These are phyloP conservation scores for Aphanocladium album DNA, from an alignment of 2,329 filamentous ascomycete species.

Conservation along the genomic window DNA sequence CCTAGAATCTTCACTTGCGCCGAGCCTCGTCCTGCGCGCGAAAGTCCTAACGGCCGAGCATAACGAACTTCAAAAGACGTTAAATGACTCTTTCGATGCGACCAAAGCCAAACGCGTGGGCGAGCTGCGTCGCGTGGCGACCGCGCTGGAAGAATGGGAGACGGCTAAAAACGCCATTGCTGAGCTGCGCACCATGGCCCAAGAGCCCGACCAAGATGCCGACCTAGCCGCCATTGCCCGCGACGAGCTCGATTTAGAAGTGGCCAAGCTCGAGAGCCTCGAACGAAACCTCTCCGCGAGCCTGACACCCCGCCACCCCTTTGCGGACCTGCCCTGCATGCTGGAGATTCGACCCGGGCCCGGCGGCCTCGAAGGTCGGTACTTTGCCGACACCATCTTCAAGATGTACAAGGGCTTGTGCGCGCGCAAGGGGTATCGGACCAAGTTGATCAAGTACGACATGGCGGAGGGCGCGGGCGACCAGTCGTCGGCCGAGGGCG, in stretches of 20 bases:
- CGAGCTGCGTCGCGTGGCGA: conserved; percentile 54
- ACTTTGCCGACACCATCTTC: conserved; percentile 83
- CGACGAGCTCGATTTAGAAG: conserved; percentile 73
- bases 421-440: conserved; percentile 59
- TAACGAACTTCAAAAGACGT: conserved; percentile 44
- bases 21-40: conserved; percentile 56
- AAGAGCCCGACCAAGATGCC: conserved; percentile 43
- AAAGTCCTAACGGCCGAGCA: conserved; percentile 54
- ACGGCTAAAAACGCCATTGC: conserved; percentile 45
- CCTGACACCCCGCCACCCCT: conserved; percentile 83
- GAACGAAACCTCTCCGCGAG: conserved; percentile 66
- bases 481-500: conserved; percentile 49
- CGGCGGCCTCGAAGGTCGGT: conserved; percentile 82
- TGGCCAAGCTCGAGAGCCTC: conserved; percentile 55
- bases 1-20: conserved; percentile 36
- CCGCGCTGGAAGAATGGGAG: conserved; percentile 56
- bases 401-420: conserved; percentile 88
- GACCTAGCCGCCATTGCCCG: conserved; percentile 74
- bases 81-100: conserved; percentile 51
- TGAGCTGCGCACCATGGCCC: conserved; percentile 49
- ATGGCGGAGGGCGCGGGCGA: conserved; percentile 59
- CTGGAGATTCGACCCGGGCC: conserved; percentile 89
- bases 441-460: conserved; percentile 74
- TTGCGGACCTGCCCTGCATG: conserved; percentile 82
- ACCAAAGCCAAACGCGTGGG: conserved; percentile 55